Evolutionary conservation across 2,329 filamentous ascomycete species (phyloP).

Genomic region (Monosporascus sp.): DNA sequence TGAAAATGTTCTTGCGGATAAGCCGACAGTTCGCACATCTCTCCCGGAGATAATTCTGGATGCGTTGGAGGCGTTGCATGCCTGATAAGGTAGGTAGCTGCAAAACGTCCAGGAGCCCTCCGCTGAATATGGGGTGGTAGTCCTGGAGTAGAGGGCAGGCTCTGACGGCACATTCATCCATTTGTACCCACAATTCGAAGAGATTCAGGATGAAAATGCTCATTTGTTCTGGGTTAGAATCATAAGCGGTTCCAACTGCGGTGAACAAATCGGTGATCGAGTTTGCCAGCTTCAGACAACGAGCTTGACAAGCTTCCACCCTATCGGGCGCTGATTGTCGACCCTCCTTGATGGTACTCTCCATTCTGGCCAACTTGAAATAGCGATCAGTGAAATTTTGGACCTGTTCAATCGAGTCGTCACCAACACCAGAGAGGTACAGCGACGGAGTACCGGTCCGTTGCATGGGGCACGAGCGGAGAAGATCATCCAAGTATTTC

Average conservation of each 20-base stretch:
- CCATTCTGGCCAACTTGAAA: conserved; percentile 11
- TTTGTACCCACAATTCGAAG: conserved; percentile 51
- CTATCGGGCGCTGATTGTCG: background rate
- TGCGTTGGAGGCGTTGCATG: conserved; percentile 41
- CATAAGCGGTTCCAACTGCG: conserved; percentile 30
- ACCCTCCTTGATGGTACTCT: conserved; percentile 1
- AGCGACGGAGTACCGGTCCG: background rate
- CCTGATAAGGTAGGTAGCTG: conserved; percentile 41
- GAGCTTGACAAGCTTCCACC: background rate
- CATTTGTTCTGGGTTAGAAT: conserved; percentile 40
- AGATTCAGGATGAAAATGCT: conserved; percentile 47
- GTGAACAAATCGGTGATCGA: conserved; percentile 31
- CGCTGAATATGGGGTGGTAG: conserved; percentile 45
- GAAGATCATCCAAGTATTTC: conserved; percentile 21
- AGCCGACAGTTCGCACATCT: conserved; percentile 3
- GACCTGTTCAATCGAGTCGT: conserved; percentile 16
- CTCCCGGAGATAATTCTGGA: conserved; percentile 47
- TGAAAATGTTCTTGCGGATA: conserved; percentile 24
- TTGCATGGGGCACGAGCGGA: background rate
- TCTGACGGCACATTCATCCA: conserved; percentile 43
- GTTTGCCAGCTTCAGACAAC: conserved; percentile 20
- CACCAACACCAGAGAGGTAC: conserved; percentile 14
- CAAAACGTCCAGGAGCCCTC: conserved; percentile 47
- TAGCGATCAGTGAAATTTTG: conserved; percentile 14
- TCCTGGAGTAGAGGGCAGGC: conserved; percentile 42